These are phyloP conservation scores for Letharia columbiana DNA, from an alignment of 495 filamentous ascomycete genomes.

Conservation along the genomic window DNA sequence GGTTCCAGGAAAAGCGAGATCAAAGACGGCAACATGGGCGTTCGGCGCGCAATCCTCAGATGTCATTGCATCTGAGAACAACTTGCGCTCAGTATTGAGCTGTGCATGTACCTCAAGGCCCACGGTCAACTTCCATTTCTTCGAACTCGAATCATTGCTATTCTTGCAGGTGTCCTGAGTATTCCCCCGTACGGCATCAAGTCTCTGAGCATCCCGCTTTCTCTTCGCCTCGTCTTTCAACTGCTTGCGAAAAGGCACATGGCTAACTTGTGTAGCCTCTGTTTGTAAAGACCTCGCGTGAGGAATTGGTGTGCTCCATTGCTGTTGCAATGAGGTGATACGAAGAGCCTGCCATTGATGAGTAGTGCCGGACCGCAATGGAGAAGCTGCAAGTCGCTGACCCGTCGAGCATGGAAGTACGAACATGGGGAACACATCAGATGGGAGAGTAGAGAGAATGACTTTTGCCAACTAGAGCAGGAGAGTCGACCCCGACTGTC, in stretches of 20 bases:
- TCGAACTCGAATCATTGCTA: conserved; percentile 33
- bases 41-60: conserved; percentile 66
- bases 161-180: conserved; percentile 32
- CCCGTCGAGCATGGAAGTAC: not conserved
- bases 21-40: conserved; percentile 77
- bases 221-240: conserved; percentile 63
- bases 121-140: conserved; percentile 79
- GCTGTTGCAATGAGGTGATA: conserved; percentile 5
- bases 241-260: conserved; percentile 59
- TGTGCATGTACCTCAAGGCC: conserved; percentile 98
- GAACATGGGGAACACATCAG: not conserved
- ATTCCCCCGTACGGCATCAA: not conserved
- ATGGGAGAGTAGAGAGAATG: not conserved
- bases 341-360: conserved; percentile 2
- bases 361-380: not conserved
- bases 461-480: too few relatives aligned
- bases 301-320: conserved; percentile 4
- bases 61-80: conserved; percentile 76
- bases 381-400: not conserved
- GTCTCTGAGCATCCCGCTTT: conserved; percentile 21
- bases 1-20: conserved; percentile 79
- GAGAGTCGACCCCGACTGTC: not conserved
- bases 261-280: not conserved
- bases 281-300: conserved; percentile 5
- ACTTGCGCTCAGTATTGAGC: conserved; percentile 73